These are phyloP conservation scores for Nematocida ironsii DNA, from an alignment of 371 early-diverging fungal genomes.

Conservation along the genomic window DNA sequence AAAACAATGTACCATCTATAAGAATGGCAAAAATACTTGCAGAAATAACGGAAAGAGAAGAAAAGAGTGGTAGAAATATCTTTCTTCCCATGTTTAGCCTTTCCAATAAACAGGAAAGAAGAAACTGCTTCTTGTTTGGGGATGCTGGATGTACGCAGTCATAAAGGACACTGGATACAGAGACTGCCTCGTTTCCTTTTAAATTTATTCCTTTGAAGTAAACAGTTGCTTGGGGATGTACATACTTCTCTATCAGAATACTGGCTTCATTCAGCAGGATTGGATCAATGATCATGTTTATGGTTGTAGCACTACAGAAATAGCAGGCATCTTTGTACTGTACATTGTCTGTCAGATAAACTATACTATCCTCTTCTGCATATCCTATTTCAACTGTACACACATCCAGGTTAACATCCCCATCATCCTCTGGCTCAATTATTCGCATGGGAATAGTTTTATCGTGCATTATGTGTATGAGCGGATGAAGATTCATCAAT, in stretches of 20 bases:
- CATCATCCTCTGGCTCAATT: neutral
- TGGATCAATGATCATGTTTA: constrained; percentile 12
- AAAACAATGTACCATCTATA: neutral
- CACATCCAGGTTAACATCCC: neutral
- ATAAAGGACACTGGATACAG: neutral
- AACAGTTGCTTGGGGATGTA: neutral
- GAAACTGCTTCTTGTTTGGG: neutral
- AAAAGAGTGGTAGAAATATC: neutral
- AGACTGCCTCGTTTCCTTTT: neutral
- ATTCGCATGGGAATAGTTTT: constrained; percentile 21
- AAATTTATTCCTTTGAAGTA: neutral
- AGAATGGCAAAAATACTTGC: neutral
- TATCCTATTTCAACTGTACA: constrained; percentile 21
- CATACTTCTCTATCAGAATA: neutral
- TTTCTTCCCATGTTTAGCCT: no score
- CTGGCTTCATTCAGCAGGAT: neutral
- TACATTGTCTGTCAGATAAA: neutral
- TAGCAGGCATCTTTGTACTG: constrained; percentile 9
- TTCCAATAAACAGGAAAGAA: neutral
- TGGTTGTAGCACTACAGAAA: neutral
- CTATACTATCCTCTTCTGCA: neutral
- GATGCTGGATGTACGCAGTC: neutral
- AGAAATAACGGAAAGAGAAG: neutral
- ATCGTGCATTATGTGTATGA: neutral
- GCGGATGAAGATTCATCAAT: constrained; percentile 2